phyloP scores from a whole-genome alignment of 371 early-diverging fungal genomes.

The Mucor racemosus region DNA sequence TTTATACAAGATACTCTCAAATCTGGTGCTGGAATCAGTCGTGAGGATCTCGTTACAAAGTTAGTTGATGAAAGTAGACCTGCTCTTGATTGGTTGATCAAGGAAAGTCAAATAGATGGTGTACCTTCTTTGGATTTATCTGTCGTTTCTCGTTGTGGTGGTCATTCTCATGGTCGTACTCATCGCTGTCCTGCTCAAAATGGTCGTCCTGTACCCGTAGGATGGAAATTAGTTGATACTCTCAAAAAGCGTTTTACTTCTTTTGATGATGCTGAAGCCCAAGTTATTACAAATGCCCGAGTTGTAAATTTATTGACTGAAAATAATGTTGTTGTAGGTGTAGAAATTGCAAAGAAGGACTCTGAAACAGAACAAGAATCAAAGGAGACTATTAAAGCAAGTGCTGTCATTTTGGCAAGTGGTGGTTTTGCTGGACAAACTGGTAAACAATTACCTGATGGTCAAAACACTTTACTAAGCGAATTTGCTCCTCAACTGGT shows the following conservation, averaged over 20 bases:
- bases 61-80: slow-evolving; percentile 65
- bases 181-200: slow-evolving; percentile 63
- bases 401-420: slow-evolving; percentile 39
- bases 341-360: slow-evolving; percentile 12
- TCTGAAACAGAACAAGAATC: slow-evolving; percentile 30
- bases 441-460: slow-evolving; percentile 27
- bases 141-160: slow-evolving; percentile 80
- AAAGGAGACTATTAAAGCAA: slow-evolving; percentile 28
- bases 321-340: slow-evolving; percentile 17
- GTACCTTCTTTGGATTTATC: slow-evolving; percentile 55
- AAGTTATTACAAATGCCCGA: slow-evolving; percentile 55
- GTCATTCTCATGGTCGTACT: slow-evolving; percentile 70
- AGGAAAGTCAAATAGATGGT: slow-evolving; percentile 48
- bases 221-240: slow-evolving; percentile 67
- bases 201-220: slow-evolving; percentile 69
- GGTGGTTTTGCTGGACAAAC: slow-evolving; percentile 46
- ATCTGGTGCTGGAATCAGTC: slow-evolving; percentile 72
- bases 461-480: slow-evolving; percentile 33
- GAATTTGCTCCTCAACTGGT: slow-evolving; percentile 67
- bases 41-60: slow-evolving; percentile 61
- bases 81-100: slow-evolving; percentile 77
- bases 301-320: slow-evolving; percentile 24
- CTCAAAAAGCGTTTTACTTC: slow-evolving; percentile 36
- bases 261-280: slow-evolving; percentile 27
- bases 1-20: slow-evolving; percentile 76